Evolutionary conservation across 2,329 filamentous ascomycete species (phyloP).

Genomic region (Arthrobotrys musiformis): DNA sequence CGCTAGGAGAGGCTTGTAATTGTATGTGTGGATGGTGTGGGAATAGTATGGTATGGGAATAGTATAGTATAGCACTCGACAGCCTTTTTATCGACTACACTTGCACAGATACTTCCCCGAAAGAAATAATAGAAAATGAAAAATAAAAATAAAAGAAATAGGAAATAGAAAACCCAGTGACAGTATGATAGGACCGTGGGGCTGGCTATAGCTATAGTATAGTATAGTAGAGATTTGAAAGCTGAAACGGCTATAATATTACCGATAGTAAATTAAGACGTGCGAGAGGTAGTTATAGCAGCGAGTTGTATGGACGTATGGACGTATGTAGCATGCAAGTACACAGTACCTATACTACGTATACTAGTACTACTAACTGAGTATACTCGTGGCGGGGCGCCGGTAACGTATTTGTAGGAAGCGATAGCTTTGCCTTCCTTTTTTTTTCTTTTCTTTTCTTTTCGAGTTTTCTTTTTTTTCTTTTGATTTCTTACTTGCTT

Average conservation of each 20-base stretch:
- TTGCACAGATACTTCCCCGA: slow-evolving; percentile 26
- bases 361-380: background rate
- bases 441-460: background rate
- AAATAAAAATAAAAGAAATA: too few species aligned
- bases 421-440: slow-evolving; percentile 7
- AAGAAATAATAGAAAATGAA: too few species aligned
- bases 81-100: slow-evolving; percentile 29
- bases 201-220: slow-evolving; percentile 41
- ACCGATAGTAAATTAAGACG: slow-evolving; percentile 46
- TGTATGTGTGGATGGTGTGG: background rate
- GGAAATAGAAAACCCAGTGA: slow-evolving; percentile 22
- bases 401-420: slow-evolving; percentile 27
- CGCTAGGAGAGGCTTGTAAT: background rate
- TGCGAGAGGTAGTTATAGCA: slow-evolving; percentile 28
- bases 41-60: slow-evolving; percentile 2
- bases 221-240: background rate
- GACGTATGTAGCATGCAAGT: background rate
- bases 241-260: slow-evolving; percentile 55
- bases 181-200: slow-evolving; percentile 37
- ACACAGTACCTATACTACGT: too few species aligned
- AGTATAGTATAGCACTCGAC: slow-evolving; percentile 27
- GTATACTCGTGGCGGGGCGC: background rate
- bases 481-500: background rate
- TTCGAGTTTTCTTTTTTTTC: background rate
- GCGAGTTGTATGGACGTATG: background rate